Evolutionary conservation across 192 early-diverging fungal genomes (phyloP), one percentile per base, ranked within the genome.

Genomic region (Gigaspora rosea): DNA sequence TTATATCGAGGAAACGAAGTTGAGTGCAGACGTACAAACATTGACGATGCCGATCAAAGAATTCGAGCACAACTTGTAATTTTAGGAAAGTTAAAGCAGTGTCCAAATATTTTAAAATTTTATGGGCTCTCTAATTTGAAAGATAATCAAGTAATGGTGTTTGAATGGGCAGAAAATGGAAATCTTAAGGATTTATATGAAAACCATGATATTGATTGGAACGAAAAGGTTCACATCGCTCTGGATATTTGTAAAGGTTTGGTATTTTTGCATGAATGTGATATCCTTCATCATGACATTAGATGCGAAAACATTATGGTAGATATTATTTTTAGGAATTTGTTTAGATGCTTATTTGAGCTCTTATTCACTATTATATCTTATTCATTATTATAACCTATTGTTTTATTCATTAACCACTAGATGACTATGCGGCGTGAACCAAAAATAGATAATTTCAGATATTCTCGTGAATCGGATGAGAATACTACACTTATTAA

Each of bases 301-400:
- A 47, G 67, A 18, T 69, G 67, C 18, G 18, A 69, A 51, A 69
- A 69, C 27, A 27, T 69, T 15, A 32, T 69, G 67, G 46, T 69
- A 22, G 16, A 27, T 5, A n/a, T n/a, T 41, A 41, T 41, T 41
- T 41, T 41, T 5, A 41, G 36, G 5, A 41, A 41, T n/a, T n/a
- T n/a, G n/a, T n/a, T n/a, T n/a, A n/a, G n/a, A n/a, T n/a, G 36
- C 5, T 41, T 41, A n/a, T 0, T 20, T 9, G n/a, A 18, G 13
- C 6, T 50, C 18, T 48, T 20, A n/a, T n/a, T n/a, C n/a, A n/a
- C n/a, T n/a, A n/a, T n/a, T n/a, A n/a, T n/a, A n/a, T n/a, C n/a
- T n/a, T n/a, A n/a, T n/a, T n/a, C n/a, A n/a, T n/a, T n/a, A n/a
- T n/a, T n/a, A n/a, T n/a, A n/a, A n/a, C n/a, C n/a, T n/a, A n/a